Evolutionary conservation across 2,329 filamentous ascomycete species (phyloP), one percentile per base, ranked within the genome.

Genomic region (Aspergillus fumigatiaffinis): DNA sequence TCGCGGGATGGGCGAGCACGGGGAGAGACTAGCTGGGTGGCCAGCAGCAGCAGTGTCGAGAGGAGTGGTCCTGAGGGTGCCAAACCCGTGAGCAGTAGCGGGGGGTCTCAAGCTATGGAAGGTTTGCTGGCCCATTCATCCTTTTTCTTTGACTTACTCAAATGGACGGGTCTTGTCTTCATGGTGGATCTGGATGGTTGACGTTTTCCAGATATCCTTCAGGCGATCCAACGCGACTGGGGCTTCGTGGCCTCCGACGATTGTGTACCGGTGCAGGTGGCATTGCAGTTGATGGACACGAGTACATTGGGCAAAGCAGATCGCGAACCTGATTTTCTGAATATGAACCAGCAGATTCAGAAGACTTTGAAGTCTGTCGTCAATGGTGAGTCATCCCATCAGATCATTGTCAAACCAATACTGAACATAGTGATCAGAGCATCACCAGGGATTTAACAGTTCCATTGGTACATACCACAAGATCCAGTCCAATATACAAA

Each of bases 381-480:
- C 26, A 96, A 99, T 73, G 80, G 80, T 82, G 50, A 38, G 72
- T 68, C 38, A 3, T 41, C 42, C 12, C 10, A 6, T n/a, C 25
- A 25, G 10, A 20, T 10, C n/a, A 14, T 10, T 3, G 20, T 25
- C 32, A 17, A 3, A 8, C 28, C 5, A 14, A 50, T 53, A 38
- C 58, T 68, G 53, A 67, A 51, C 12, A 51, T 23, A 23, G 41
- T 57, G 53, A 28, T 20, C 57, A 82, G 93, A 99, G 77, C 93
- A 99, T 71, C 93, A 99, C 71, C 94, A 99, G 74, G 95, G 94
- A 50, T 99, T 99, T 82, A 99, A 97, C 77, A 96, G 91, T 74
- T 97, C 93, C 52, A 97, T 99, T 62, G 94, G 93, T 73, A 97
- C 93, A 21, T 99, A 97, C 71, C 95, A 99, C 80, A 97, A 96